phyloP scores from a whole-genome alignment of 176 grass and related monocot species.

The Rhynchospora pubera region DNA sequence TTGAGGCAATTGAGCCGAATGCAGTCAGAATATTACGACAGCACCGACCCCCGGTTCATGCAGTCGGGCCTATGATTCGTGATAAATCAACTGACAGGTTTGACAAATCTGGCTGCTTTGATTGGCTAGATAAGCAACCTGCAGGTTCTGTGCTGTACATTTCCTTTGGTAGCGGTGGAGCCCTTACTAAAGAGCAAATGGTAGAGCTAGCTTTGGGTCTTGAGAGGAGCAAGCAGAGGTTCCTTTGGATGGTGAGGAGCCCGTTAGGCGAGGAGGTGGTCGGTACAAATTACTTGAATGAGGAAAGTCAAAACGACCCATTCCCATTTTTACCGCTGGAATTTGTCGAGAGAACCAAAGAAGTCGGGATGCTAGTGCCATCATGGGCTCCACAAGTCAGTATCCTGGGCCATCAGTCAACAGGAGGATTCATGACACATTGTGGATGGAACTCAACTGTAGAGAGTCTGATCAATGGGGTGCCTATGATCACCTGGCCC shows the following conservation, averaged over 20 bases:
- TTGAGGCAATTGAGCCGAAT: slow-evolving; percentile 21
- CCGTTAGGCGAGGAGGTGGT: not conserved
- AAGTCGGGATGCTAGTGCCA: not conserved
- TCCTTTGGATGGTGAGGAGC: slow-evolving; percentile 35
- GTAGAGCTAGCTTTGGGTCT: slow-evolving; percentile 37
- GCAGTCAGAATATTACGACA: not conserved
- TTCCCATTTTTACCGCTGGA: slow-evolving; percentile 2
- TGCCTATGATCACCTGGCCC: slow-evolving; percentile 63
- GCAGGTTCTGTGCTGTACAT: slow-evolving; percentile 32
- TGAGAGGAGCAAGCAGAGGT: slow-evolving; percentile 13
- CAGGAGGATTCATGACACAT: slow-evolving; percentile 48
- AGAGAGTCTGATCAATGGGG: slow-evolving; percentile 35
- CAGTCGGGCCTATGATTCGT: slow-evolving; percentile 8
- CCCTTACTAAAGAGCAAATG: slow-evolving; percentile 30
- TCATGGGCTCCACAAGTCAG: slow-evolving; percentile 14
- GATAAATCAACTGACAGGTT: slow-evolving; percentile 2
- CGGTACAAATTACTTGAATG: not conserved
- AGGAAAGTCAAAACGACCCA: not conserved
- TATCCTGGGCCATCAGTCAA: slow-evolving; percentile 27
- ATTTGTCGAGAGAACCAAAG: slow-evolving; percentile 3
- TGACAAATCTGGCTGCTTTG: slow-evolving; percentile 18
- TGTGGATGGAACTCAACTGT: slow-evolving; percentile 65
- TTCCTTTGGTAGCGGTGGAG: slow-evolving; percentile 41
- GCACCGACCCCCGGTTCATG: slow-evolving; percentile 1
- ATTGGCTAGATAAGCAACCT: slow-evolving; percentile 45